phyloP scores from a whole-genome alignment of 768 basidiomycete genomes.

The Leccinum boreale region DNA sequence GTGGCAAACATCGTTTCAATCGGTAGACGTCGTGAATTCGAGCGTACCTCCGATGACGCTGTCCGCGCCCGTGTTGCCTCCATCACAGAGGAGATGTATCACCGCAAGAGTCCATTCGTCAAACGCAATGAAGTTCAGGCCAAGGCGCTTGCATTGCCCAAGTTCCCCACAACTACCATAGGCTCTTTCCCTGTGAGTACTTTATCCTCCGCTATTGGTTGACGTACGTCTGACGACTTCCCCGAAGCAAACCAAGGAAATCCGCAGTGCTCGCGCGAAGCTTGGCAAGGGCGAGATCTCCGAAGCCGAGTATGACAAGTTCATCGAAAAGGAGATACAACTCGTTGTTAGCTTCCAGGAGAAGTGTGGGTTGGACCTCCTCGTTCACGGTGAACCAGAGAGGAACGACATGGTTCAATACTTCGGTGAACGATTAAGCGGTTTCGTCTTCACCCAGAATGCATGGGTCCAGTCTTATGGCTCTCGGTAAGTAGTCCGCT shows the following conservation, averaged over 20 bases:
- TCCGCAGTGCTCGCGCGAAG: slow-evolving; percentile 94
- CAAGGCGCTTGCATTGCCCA: slow-evolving; percentile 85
- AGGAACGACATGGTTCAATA: slow-evolving; percentile 99
- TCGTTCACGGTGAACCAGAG: slow-evolving; percentile 99
- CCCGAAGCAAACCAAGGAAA: slow-evolving; percentile 93
- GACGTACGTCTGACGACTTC: slow-evolving; percentile 10
- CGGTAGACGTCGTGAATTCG: slow-evolving; percentile 91
- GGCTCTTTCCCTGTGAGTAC: slow-evolving; percentile 88
- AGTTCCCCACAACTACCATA: slow-evolving; percentile 98
- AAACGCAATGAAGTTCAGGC: slow-evolving; percentile 85
- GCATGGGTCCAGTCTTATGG: slow-evolving; percentile 99
- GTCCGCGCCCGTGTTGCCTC: slow-evolving; percentile 94
- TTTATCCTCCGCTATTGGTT: neutral
- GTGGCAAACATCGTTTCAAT: slow-evolving; percentile 91
- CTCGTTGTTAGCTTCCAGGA: slow-evolving; percentile 95
- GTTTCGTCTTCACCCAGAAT: slow-evolving; percentile 98
- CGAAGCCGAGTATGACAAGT: slow-evolving; percentile 85
- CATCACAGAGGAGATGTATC: slow-evolving; percentile 81
- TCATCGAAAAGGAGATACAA: slow-evolving; percentile 98
- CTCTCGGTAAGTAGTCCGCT: slow-evolving; percentile 63
- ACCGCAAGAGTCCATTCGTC: slow-evolving; percentile 88
- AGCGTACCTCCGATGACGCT: slow-evolving; percentile 87
- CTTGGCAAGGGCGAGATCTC: slow-evolving; percentile 89
- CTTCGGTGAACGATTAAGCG: slow-evolving; percentile 93
- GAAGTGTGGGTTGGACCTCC: slow-evolving; percentile 89